A percentile compares a stretch with the other conserved stretches of the same genome.
These are phyloP conservation scores for Sugiyamaella pinicola DNA, from an alignment of 1,139 yeast species.

Conservation along the genomic window DNA sequence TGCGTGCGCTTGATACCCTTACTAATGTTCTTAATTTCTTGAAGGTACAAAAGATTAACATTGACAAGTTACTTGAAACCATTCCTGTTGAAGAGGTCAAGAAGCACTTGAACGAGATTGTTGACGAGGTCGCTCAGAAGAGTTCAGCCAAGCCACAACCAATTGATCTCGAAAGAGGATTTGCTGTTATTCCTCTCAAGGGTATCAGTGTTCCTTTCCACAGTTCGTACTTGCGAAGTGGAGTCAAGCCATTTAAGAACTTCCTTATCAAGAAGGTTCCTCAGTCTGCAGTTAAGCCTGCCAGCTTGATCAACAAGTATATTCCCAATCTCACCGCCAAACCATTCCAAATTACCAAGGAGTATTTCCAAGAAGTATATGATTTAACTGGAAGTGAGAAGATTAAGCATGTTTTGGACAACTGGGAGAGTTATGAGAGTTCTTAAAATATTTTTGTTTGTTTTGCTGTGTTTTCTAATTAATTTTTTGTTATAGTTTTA, in stretches of 20 bases:
- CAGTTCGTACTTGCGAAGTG: slow-evolving; percentile 93
- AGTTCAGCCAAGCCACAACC: slow-evolving; percentile 91
- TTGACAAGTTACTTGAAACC: slow-evolving; percentile 79
- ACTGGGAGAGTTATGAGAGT: slow-evolving; percentile 82
- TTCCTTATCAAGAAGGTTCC: slow-evolving; percentile 95
- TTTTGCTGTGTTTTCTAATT: slow-evolving; percentile 27
- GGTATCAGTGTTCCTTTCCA: slow-evolving; percentile 99
- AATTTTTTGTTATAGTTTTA: slow-evolving; percentile 13
- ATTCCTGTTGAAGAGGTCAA: slow-evolving; percentile 86
- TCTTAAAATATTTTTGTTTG: slow-evolving; percentile 16
- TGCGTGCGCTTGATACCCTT: slow-evolving; percentile 89
- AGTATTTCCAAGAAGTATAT: slow-evolving; percentile 94
- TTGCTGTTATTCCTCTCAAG: slow-evolving; percentile 96
- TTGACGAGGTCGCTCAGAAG: slow-evolving; percentile 78
- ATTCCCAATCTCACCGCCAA: slow-evolving; percentile 98
- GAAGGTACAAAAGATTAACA: slow-evolving; percentile 91
- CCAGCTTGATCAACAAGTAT: slow-evolving; percentile 89
- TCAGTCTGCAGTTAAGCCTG: slow-evolving; percentile 91
- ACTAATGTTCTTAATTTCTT: slow-evolving; percentile 91
- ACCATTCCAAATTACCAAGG: slow-evolving; percentile 94
- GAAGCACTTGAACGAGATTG: slow-evolving; percentile 83
- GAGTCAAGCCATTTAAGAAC: slow-evolving; percentile 98
- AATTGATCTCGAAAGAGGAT: slow-evolving; percentile 94
- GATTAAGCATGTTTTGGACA: slow-evolving; percentile 84
- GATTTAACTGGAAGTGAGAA: slow-evolving; percentile 87